Evolutionary conservation across 2,329 filamentous ascomycete species (phyloP), one percentile per base, ranked within the genome.

Genomic region (Paecilomyces dactylethromorphus): DNA sequence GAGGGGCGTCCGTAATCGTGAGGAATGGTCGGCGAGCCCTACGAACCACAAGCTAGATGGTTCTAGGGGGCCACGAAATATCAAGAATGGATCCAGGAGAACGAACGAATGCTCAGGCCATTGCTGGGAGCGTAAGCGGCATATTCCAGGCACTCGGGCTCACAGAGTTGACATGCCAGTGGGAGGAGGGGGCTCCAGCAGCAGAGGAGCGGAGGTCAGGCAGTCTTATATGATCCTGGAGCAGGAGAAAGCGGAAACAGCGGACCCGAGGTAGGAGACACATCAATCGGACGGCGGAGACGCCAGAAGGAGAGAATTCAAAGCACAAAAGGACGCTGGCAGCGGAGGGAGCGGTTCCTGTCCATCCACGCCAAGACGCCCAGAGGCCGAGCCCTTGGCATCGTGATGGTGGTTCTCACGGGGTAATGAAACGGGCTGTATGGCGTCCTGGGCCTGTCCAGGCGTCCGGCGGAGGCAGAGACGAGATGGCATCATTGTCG

Each of bases 361-460:
- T 58, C 58, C 56, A 59, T 62, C 63, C 63, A 62, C 60, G 64
- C 65, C 67, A 66, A 66, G 66, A 33, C 60, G 68, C 68, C 68
- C 64, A 70, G 68, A 64, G 66, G 68, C 68, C 68, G 63, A 70
- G 67, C 60, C 63, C 68, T 70, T 69, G 68, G 68, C 68, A 65
- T 65, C 60, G 58, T 59, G 57, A 62, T 58, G 59, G 62, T 54
- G 55, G 57, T 55, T 59, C 26, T 58, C 22, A 18, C 50, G 8
- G 26, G 22, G 50, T 52, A 52, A 24, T 29, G 50, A 52, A 52
- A 52, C 50, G 50, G 22, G 3, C 22, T 18, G 50, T 52, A 52
- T 52, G 50, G 15, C 52, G 49, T 15, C 21, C 22, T 24, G 7
- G 10, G n/a, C 39, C 21, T 35, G 18, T 31, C 21, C 22, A 51